These are phyloP conservation scores for Acacia pycnantha DNA, from an alignment of 331 rosid genomes.

Conservation along the genomic window DNA sequence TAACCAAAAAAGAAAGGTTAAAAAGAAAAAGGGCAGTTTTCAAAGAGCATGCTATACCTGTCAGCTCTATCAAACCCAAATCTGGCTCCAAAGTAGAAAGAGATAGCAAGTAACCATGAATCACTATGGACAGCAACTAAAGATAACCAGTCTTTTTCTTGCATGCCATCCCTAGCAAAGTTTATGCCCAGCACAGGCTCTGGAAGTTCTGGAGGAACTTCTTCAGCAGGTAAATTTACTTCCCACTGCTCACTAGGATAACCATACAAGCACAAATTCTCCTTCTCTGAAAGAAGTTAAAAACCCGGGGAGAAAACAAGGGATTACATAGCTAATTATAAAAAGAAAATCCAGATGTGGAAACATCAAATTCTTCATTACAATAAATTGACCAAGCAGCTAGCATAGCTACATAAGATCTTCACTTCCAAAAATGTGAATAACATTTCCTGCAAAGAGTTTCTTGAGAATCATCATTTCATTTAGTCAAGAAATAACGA, in stretches of 20 bases:
- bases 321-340: constrained; percentile 9
- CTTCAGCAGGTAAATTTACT: constrained; percentile 97
- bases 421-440: not conserved
- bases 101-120: constrained; percentile 93
- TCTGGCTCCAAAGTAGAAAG: constrained; percentile 92
- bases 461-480: constrained; percentile 20
- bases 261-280: constrained; percentile 87
- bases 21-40: not conserved
- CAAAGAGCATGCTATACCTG: constrained; percentile 50
- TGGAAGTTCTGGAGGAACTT: constrained; percentile 96
- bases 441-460: constrained; percentile 3
- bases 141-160: constrained; percentile 87
- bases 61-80: constrained; percentile 82
- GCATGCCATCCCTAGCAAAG: constrained; percentile 98
- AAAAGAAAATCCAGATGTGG: not conserved
- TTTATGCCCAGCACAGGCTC: constrained; percentile 96
- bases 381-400: not conserved
- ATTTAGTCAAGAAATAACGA: not conserved
- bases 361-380: constrained; percentile 9
- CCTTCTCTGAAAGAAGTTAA: constrained; percentile 70
- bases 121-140: constrained; percentile 95
- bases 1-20: constrained; percentile 1
- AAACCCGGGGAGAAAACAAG: constrained; percentile 18
- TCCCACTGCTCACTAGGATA: constrained; percentile 94
- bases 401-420: constrained; percentile 9